A percentile compares a stretch with the other conserved stretches of the same genome.
Conservation (phyloP, 805 yeast species). For the Yarrowia osloensis region DNA sequence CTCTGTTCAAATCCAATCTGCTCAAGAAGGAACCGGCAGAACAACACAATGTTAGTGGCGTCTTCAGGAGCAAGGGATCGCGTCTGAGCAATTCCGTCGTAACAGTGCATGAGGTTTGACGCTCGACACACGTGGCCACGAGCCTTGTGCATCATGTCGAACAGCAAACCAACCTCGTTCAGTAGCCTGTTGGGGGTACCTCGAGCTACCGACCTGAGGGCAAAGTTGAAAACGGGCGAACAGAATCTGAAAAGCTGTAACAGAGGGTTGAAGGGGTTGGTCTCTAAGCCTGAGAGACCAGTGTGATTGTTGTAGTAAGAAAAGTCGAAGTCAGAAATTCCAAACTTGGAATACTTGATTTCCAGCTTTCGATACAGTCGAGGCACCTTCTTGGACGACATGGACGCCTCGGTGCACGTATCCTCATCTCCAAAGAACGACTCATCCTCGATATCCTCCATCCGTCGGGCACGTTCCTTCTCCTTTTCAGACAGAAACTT, state of each 20-base stretch:
- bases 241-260: constrained; percentile 78
- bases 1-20: constrained; percentile 50
- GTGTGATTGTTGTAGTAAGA: constrained; percentile 72
- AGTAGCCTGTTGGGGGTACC: constrained; percentile 50
- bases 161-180: constrained; percentile 83
- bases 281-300: constrained; percentile 78
- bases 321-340: constrained; percentile 93
- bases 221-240: constrained; percentile 69
- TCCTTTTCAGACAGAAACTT: constrained; percentile 64
- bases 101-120: constrained; percentile 52
- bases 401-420: constrained; percentile 7
- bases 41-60: constrained; percentile 37
- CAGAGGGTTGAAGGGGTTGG: constrained; percentile 77
- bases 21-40: constrained; percentile 61
- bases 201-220: constrained; percentile 56
- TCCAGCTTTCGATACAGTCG: constrained; percentile 73
- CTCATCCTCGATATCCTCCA: constrained; percentile 38
- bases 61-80: constrained; percentile 21
- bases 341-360: constrained; percentile 83
- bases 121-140: constrained; percentile 77
- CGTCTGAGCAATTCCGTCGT: constrained; percentile 18
- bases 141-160: constrained; percentile 88
- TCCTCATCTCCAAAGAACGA: constrained; percentile 30
- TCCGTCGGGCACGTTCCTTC: constrained; percentile 38
- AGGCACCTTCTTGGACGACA: constrained; percentile 53